Conservation (phyloP, 176 grass and related monocot species). For the Thinopyrum elongatum region DNA sequence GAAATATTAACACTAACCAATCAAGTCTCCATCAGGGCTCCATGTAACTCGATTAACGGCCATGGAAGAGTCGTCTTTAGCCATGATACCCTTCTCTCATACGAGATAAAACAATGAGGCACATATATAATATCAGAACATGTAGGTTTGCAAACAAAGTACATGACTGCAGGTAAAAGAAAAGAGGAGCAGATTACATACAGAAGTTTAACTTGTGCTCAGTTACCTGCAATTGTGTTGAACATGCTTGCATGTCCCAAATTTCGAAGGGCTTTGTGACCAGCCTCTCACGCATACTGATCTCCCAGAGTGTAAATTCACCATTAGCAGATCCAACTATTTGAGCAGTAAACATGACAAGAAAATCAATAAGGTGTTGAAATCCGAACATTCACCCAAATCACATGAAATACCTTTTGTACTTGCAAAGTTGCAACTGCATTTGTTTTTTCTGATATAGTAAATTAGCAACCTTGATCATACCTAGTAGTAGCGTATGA, state of each 20-base stretch:
- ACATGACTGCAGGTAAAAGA: conserved; percentile 26
- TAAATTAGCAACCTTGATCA: conserved; percentile 6
- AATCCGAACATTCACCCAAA: not conserved
- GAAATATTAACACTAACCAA: too few species aligned
- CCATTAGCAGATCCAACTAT: conserved; percentile 82
- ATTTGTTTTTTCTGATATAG: not conserved
- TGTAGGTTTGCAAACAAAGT: not conserved
- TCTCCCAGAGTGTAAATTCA: conserved; percentile 89
- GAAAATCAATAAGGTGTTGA: conserved; percentile 14
- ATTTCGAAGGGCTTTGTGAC: conserved; percentile 79
- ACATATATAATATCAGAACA: too few species aligned
- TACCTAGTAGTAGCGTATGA: conserved; percentile 88
- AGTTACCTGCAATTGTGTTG: conserved; percentile 64
- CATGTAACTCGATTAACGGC: too few species aligned
- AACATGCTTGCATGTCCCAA: conserved; percentile 54
- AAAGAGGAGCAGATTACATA: conserved; percentile 29
- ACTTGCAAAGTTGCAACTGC: not conserved
- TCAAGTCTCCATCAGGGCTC: too few species aligned
- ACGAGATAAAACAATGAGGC: too few species aligned
- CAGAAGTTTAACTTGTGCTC: not conserved
- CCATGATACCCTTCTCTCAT: too few species aligned
- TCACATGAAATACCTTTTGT: conserved; percentile 4
- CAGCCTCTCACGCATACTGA: conserved; percentile 66
- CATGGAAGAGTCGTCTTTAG: too few species aligned
- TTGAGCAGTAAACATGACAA: conserved; percentile 13